Conservation (phyloP, 352 stramenopile species). For the Phytophthora megakarya region DNA sequence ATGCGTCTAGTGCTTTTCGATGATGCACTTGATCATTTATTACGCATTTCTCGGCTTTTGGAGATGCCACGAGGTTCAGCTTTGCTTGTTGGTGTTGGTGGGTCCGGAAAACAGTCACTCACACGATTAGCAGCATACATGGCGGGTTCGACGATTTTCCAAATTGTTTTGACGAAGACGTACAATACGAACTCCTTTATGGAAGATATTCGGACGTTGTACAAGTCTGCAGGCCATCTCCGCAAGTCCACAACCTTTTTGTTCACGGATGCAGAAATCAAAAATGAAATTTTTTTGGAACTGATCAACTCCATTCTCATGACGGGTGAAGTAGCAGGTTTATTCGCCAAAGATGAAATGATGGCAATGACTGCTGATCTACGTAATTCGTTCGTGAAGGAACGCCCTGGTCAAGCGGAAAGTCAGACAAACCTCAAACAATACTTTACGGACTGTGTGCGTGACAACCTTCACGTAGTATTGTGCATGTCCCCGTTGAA, state of each 20-base stretch:
- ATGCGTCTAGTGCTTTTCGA: conserved; percentile 99
- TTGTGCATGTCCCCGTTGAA: conserved; percentile 99
- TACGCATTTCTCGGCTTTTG: conserved; percentile 96
- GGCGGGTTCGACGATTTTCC: conserved; percentile 95
- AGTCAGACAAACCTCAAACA: conserved; percentile 97
- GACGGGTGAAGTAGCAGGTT: conserved; percentile 97
- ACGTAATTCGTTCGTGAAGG: conserved; percentile 94
- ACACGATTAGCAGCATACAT: conserved; percentile 97
- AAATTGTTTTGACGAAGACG: conserved; percentile 98
- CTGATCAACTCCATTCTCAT: conserved; percentile 98
- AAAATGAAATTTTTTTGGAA: conserved; percentile 99
- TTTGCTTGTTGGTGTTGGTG: conserved; percentile 97
- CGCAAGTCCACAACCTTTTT: conserved; percentile 97
- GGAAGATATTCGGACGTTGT: conserved; percentile 96
- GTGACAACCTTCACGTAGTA: conserved; percentile 98
- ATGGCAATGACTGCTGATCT: conserved; percentile 98
- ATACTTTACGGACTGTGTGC: conserved; percentile 98
- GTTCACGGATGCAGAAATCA: conserved; percentile 99
- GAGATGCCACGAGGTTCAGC: conserved; percentile 96
- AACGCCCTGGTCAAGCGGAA: conserved; percentile 94
- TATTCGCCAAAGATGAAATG: conserved; percentile 99
- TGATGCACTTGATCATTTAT: conserved; percentile 96
- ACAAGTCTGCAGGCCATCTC: conserved; percentile 97
- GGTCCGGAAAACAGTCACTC: conserved; percentile 97
- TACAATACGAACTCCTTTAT: conserved; percentile 98